Conservation (phyloP, 192 early-diverging fungal species). For the Dissophora globulifera region DNA sequence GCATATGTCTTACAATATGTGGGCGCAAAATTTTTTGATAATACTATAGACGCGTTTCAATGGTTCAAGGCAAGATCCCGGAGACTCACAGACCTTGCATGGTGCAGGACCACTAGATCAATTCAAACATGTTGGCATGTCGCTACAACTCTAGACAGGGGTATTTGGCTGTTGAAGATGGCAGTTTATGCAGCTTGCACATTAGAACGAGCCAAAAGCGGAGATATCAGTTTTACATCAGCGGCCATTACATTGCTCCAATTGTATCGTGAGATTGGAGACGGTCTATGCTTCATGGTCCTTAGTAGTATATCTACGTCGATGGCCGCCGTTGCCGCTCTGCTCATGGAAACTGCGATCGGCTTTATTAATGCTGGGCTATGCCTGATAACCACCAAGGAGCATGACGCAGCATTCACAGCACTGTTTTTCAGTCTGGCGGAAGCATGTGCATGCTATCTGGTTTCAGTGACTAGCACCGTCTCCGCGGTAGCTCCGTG, state of each 20-base stretch:
- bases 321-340: slow-evolving; percentile 2
- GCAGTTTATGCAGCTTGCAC: slow-evolving; percentile 11
- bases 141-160: too few relatives aligned
- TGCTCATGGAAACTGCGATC: slow-evolving; percentile 6
- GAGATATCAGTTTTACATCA: neutral
- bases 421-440: neutral
- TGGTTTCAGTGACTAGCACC: neutral
- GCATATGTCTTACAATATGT: too few relatives aligned
- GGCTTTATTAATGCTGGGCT: slow-evolving; percentile 20
- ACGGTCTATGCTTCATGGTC: too few relatives aligned
- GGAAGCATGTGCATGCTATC: neutral
- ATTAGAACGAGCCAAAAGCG: neutral
- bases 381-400: neutral
- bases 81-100: too few relatives aligned
- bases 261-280: slow-evolving; percentile 7
- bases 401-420: neutral
- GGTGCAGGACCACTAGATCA: too few relatives aligned
- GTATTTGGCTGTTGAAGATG: too few relatives aligned
- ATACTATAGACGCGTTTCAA: too few relatives aligned
- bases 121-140: too few relatives aligned
- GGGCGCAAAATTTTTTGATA: too few relatives aligned
- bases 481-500: neutral
- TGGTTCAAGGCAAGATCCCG: too few relatives aligned
- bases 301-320: too few relatives aligned
- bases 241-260: slow-evolving; percentile 6